Percentiles rank a stretch among this genome's conserved stretches.
Conservation (phyloP, 371 early-diverging fungal genomes). For the Rhizopus arrhizus region DNA sequence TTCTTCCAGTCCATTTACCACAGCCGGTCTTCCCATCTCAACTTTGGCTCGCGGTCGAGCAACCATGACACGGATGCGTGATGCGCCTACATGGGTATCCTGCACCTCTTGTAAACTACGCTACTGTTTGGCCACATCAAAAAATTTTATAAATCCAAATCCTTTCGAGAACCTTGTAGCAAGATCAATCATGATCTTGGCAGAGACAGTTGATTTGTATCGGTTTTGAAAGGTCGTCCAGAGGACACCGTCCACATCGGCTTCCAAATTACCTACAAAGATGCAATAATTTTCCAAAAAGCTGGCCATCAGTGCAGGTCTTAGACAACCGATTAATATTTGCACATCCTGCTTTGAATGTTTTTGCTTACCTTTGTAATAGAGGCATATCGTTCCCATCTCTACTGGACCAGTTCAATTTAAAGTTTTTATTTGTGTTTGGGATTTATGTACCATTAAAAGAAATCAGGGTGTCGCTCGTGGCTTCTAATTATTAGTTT, state of each 20-base stretch:
- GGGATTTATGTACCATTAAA: conserved; percentile 79
- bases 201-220: conserved; percentile 74
- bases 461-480: conserved; percentile 59
- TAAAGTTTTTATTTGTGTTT: conserved; percentile 73
- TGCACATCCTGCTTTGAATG: not conserved
- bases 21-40: conserved; percentile 24
- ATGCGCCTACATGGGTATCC: conserved; percentile 68
- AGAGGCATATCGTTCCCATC: conserved; percentile 42
- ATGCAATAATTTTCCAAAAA: conserved; percentile 65
- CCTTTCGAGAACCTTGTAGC: conserved; percentile 75
- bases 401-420: conserved; percentile 87
- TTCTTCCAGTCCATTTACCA: conserved; percentile 54
- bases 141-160: conserved; percentile 86
- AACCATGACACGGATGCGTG: conserved; percentile 82
- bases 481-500: too few relatives aligned
- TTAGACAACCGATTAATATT: not conserved
- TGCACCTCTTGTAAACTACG: conserved; percentile 83
- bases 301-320: not conserved
- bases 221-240: conserved; percentile 60
- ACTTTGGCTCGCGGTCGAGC: conserved; percentile 78
- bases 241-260: conserved; percentile 73
- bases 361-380: not conserved
- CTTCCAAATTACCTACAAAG: conserved; percentile 79
- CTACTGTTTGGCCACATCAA: conserved; percentile 70
- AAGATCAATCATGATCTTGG: conserved; percentile 83